Evolutionary conservation across 2,329 filamentous ascomycete species (phyloP).

Genomic region (Akanthomyces lecanii): DNA sequence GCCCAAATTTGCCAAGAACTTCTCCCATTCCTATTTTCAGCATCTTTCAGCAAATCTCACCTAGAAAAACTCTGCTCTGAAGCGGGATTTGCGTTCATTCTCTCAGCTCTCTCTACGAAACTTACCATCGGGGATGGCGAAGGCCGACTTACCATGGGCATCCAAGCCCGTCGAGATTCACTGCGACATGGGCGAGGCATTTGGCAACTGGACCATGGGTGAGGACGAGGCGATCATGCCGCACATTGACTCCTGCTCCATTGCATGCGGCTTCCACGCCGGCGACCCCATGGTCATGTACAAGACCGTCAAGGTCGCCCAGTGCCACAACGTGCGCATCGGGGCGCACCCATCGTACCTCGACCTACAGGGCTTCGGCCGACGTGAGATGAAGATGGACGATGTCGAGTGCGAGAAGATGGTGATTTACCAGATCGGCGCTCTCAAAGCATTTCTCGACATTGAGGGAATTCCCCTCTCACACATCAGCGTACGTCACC

Average conservation of each 20-base stretch:
- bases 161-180: slow-evolving; percentile 8
- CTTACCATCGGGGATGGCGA: background rate
- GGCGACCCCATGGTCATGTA: slow-evolving; percentile 18
- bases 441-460: slow-evolving; percentile 17
- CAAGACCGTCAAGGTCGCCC: slow-evolving; percentile 10
- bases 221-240: slow-evolving; percentile 9
- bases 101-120: too few species aligned
- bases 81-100: too few species aligned
- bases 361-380: slow-evolving; percentile 16
- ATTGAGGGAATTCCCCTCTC: slow-evolving; percentile 22
- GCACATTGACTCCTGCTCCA: slow-evolving; percentile 8
- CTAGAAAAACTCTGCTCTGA: too few species aligned
- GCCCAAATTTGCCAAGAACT: too few species aligned
- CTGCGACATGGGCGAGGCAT: slow-evolving; percentile 12
- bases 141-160: background rate
- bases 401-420: slow-evolving; percentile 14
- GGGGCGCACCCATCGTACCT: slow-evolving; percentile 17
- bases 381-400: slow-evolving; percentile 17
- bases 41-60: too few species aligned
- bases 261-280: slow-evolving; percentile 18
- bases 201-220: slow-evolving; percentile 12
- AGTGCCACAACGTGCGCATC: slow-evolving; percentile 12
- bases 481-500: slow-evolving; percentile 11
- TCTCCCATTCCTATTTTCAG: too few species aligned
- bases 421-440: slow-evolving; percentile 17